A percentile compares a stretch with the other conserved stretches of the same genome.
phyloP scores from a whole-genome alignment of 2,329 filamentous ascomycete species.

The Fusarium buxicola region DNA sequence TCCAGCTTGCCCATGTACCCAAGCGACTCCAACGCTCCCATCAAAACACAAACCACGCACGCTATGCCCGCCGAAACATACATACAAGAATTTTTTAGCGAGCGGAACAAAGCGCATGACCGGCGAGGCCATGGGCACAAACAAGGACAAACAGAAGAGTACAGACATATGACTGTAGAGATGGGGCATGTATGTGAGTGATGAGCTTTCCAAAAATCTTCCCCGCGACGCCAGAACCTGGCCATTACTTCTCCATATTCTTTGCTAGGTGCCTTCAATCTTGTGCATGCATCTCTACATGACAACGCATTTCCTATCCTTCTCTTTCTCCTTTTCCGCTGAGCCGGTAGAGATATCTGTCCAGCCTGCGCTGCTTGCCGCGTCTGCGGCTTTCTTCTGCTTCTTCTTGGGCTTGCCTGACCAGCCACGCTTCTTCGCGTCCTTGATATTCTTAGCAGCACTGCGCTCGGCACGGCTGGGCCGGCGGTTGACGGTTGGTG shows the following conservation, averaged over 20 bases:
- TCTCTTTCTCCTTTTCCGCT: constrained; percentile 53
- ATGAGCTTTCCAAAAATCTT: constrained; percentile 19
- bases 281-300: constrained; percentile 56
- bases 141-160: constrained; percentile 14
- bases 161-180: constrained; percentile 24
- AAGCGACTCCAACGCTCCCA: constrained; percentile 35
- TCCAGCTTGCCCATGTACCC: constrained; percentile 2
- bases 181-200: constrained; percentile 38
- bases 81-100: constrained; percentile 26
- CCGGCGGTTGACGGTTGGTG: constrained; percentile 59
- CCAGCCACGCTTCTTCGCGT: constrained; percentile 70
- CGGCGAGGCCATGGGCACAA: not conserved
- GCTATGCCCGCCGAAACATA: constrained; percentile 31
- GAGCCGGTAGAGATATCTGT: constrained; percentile 60
- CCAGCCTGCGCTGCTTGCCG: constrained; percentile 61
- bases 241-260: constrained; percentile 15
- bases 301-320: constrained; percentile 63
- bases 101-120: constrained; percentile 23
- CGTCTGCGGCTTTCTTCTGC: constrained; percentile 56
- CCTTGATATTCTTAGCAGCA: constrained; percentile 71
- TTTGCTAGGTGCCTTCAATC: constrained; percentile 8
- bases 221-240: constrained; percentile 9
- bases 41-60: constrained; percentile 14
- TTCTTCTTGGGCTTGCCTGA: constrained; percentile 55
- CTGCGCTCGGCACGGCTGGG: constrained; percentile 69